Conservation (phyloP, 768 basidiomycete genomes). For the Cystobasidium ongulense region DNA sequence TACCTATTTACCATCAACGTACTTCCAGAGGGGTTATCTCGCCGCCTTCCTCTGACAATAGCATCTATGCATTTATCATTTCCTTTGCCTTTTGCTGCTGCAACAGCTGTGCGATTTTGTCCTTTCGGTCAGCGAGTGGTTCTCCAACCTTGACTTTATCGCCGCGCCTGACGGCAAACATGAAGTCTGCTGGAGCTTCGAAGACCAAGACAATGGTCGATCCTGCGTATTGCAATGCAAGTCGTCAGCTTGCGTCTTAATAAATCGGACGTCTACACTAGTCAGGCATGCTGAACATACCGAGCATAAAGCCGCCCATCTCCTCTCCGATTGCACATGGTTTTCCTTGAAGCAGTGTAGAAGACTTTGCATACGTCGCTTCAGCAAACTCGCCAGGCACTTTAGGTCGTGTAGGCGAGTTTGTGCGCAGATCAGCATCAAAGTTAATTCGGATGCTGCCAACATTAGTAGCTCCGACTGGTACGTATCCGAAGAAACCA, state of each 20-base stretch:
- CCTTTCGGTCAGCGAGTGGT: constrained; percentile 47
- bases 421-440: constrained; percentile 81
- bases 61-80: not conserved
- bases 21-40: not conserved
- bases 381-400: constrained; percentile 72
- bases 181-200: constrained; percentile 72
- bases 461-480: constrained; percentile 96
- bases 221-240: constrained; percentile 47
- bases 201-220: constrained; percentile 95
- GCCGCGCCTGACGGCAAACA: constrained; percentile 66
- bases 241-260: not conserved
- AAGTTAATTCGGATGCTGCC: constrained; percentile 94
- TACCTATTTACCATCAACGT: too few relatives aligned
- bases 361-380: constrained; percentile 80
- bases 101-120: constrained; percentile 10
- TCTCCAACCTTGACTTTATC: constrained; percentile 83
- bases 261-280: too few relatives aligned
- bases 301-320: constrained; percentile 89
- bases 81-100: constrained; percentile 9
- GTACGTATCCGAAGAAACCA: constrained; percentile 95
- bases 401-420: constrained; percentile 57
- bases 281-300: not conserved
- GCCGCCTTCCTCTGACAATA: not conserved
- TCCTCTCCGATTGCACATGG: constrained; percentile 81
- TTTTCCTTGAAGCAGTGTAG: constrained; percentile 72